Conservation (phyloP, 345 rosid genomes). For the Gossypium thurberi region DNA sequence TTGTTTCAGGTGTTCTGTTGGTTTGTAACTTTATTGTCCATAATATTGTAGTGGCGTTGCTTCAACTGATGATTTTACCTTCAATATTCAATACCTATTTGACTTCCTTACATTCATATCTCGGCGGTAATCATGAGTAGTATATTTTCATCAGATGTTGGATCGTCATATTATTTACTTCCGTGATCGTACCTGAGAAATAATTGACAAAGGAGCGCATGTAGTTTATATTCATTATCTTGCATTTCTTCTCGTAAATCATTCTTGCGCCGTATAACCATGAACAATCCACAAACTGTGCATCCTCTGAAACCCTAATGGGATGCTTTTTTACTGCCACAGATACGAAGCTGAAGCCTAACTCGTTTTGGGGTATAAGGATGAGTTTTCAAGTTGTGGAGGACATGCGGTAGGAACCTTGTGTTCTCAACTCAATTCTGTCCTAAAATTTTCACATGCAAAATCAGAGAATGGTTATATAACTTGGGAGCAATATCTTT, state of each 20-base stretch:
- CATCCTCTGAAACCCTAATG: constrained; percentile 48
- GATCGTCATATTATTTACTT: neutral
- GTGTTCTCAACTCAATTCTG: too few species aligned
- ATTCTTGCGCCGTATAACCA: neutral
- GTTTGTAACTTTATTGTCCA: constrained; percentile 6
- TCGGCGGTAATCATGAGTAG: constrained; percentile 54
- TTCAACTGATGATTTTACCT: constrained; percentile 40
- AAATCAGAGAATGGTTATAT: neutral
- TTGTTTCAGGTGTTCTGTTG: neutral
- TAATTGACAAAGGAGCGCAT: too few species aligned
- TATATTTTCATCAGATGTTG: neutral
- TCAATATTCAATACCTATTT: constrained; percentile 41
- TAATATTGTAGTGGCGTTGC: constrained; percentile 23
- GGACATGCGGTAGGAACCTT: constrained; percentile 8
- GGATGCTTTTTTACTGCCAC: constrained; percentile 90
- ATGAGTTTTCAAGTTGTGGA: constrained; percentile 61
- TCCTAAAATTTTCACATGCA: neutral
- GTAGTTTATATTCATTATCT: neutral
- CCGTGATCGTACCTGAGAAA: too few species aligned
- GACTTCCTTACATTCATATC: constrained; percentile 84
- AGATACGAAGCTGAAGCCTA: constrained; percentile 60
- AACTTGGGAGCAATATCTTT: too few species aligned
- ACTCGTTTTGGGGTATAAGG: constrained; percentile 78
- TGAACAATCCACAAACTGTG: constrained; percentile 42
- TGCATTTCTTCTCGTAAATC: neutral